These are phyloP conservation scores for Agrocybe praecox DNA, from an alignment of 768 basidiomycete genomes.

Conservation along the genomic window DNA sequence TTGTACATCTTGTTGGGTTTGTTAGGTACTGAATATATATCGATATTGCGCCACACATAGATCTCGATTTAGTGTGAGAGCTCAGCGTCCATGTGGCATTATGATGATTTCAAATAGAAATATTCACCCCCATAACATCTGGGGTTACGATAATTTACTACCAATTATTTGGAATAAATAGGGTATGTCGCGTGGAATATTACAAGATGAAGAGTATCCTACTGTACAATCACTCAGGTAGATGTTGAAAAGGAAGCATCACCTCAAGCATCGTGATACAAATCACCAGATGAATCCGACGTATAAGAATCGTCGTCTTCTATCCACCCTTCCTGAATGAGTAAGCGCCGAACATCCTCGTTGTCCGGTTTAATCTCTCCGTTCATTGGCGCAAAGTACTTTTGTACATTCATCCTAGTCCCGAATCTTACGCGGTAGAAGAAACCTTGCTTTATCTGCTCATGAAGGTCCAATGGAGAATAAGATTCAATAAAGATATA, in stretches of 20 bases:
- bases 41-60: neutral
- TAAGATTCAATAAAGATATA: constrained; percentile 4
- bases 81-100: neutral
- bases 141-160: too few species aligned
- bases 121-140: too few species aligned
- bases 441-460: constrained; percentile 33
- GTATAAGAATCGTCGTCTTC: constrained; percentile 19
- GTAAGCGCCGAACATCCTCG: constrained; percentile 42
- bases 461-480: neutral
- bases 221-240: too few species aligned
- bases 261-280: constrained; percentile 2
- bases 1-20: neutral
- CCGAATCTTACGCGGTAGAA: constrained; percentile 57
- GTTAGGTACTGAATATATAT: too few species aligned
- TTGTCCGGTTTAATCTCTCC: constrained; percentile 70
- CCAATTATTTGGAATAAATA: too few species aligned
- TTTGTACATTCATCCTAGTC: constrained; percentile 45
- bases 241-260: neutral
- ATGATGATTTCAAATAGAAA: neutral
- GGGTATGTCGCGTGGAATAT: neutral
- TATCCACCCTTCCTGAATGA: constrained; percentile 53
- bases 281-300: constrained; percentile 3
- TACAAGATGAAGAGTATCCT: too few species aligned
- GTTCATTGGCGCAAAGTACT: constrained; percentile 64
- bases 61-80: neutral